Evolutionary conservation across 208 protist genomes (phyloP).

Genomic region (Trypanosoma platydactyli): DNA sequence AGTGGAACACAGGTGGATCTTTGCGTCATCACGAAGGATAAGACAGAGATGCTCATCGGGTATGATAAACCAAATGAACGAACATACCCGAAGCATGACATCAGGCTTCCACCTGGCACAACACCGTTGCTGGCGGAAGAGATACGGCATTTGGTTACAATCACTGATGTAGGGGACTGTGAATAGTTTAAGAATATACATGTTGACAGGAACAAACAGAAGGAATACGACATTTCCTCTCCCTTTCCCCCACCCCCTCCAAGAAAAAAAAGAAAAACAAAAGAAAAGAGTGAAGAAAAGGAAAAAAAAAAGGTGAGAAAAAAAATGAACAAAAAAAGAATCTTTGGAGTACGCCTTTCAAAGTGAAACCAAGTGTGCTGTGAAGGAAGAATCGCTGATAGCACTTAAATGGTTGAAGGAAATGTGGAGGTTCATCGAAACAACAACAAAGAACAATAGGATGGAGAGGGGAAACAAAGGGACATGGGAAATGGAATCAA

Average conservation of each 20-base stretch:
- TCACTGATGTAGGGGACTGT: slow-evolving; percentile 58
- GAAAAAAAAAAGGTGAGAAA: not conserved
- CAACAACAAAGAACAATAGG: too few relatives aligned
- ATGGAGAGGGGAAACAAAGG: too few relatives aligned
- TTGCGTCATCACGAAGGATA: slow-evolving; percentile 95
- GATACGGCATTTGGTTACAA: slow-evolving; percentile 74
- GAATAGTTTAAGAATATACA: not conserved
- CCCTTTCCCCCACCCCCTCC: not conserved
- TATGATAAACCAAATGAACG: slow-evolving; percentile 88
- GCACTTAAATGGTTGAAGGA: too few relatives aligned
- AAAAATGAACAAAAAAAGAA: not conserved
- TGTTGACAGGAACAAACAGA: slow-evolving; percentile 7
- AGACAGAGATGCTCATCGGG: slow-evolving; percentile 83
- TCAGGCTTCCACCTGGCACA: slow-evolving; percentile 75
- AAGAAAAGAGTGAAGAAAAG: slow-evolving; percentile 1
- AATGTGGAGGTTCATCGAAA: too few relatives aligned
- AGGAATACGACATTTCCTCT: slow-evolving; percentile 15
- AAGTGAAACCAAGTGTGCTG: not conserved
- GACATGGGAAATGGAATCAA: not conserved
- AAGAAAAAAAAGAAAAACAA: not conserved
- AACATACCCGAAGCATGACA: slow-evolving; percentile 72
- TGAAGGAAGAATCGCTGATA: not conserved
- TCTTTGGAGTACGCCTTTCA: not conserved
- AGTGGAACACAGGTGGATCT: slow-evolving; percentile 99
- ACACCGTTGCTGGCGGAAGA: slow-evolving; percentile 75